phyloP scores from a whole-genome alignment of 2,329 filamentous ascomycete species.

The Cladophialophora psammophila region DNA sequence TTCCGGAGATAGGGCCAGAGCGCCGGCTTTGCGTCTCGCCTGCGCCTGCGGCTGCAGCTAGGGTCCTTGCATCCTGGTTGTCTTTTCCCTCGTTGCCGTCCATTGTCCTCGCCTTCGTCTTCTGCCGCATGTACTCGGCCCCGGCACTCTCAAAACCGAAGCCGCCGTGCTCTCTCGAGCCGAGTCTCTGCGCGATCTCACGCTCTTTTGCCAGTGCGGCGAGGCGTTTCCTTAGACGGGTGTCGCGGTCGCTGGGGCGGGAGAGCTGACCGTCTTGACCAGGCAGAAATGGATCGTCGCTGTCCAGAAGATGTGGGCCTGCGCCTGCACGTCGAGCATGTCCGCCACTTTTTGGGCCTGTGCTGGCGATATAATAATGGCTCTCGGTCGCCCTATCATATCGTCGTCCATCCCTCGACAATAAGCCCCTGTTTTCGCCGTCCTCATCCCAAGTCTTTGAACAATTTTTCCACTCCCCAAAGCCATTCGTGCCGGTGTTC shows the following conservation, averaged over 20 bases:
- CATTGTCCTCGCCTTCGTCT: slow-evolving; percentile 14
- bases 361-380: slow-evolving; percentile 53
- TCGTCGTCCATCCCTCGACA: slow-evolving; percentile 37
- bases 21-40: slow-evolving; percentile 4
- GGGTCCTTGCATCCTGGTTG: background rate
- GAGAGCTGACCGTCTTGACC: slow-evolving; percentile 45
- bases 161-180: slow-evolving; percentile 36
- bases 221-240: slow-evolving; percentile 52
- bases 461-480: slow-evolving; percentile 40
- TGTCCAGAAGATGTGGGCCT: slow-evolving; percentile 1
- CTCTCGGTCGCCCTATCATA: slow-evolving; percentile 53
- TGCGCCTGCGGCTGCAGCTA: background rate
- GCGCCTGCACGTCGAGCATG: background rate
- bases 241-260: slow-evolving; percentile 50
- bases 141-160: slow-evolving; percentile 48
- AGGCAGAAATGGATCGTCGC: slow-evolving; percentile 50
- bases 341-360: slow-evolving; percentile 17
- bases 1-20: slow-evolving; percentile 4
- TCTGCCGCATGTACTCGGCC: slow-evolving; percentile 54
- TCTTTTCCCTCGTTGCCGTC: background rate
- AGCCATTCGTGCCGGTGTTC: slow-evolving; percentile 69
- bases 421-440: slow-evolving; percentile 37
- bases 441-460: slow-evolving; percentile 7
- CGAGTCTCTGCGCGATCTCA: slow-evolving; percentile 54
- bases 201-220: slow-evolving; percentile 54